Percentiles rank a stretch among this genome's conserved stretches.
phyloP scores from a whole-genome alignment of 371 early-diverging fungal species.

The Saksenaea vasiformis region DNA sequence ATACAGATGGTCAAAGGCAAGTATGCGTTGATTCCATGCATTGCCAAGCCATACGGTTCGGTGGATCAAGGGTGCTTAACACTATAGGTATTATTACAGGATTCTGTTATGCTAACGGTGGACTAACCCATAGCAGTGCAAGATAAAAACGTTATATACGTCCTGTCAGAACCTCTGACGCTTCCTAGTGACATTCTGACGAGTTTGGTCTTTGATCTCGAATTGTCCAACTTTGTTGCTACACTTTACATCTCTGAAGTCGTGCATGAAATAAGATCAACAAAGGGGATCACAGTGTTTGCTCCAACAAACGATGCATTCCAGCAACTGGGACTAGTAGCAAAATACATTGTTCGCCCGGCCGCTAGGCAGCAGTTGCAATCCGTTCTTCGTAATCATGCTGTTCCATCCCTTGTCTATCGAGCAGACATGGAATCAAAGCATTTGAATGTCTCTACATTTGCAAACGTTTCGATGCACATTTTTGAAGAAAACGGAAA shows the following conservation, averaged over 20 bases:
- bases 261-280: constrained; percentile 34
- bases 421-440: constrained; percentile 34
- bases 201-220: constrained; percentile 37
- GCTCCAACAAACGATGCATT: constrained; percentile 58
- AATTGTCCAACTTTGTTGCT: constrained; percentile 48
- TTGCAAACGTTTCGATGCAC: constrained; percentile 21
- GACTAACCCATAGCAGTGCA: background rate
- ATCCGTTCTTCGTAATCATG: constrained; percentile 49
- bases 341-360: constrained; percentile 55
- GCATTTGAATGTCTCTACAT: constrained; percentile 34
- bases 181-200: constrained; percentile 39
- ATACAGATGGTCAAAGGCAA: background rate
- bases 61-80: background rate
- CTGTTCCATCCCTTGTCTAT: constrained; percentile 39
- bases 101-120: background rate
- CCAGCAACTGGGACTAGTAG: constrained; percentile 47
- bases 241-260: constrained; percentile 41
- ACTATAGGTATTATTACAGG: background rate
- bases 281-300: constrained; percentile 56
- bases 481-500: background rate
- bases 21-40: background rate
- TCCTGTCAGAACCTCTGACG: constrained; percentile 33
- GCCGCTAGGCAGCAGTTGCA: constrained; percentile 35
- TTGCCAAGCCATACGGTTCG: constrained; percentile 33
- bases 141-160: constrained; percentile 34